Evolutionary conservation across 495 filamentous ascomycete genomes (phyloP).

Genomic region (Umbilicaria muhlenbergii): DNA sequence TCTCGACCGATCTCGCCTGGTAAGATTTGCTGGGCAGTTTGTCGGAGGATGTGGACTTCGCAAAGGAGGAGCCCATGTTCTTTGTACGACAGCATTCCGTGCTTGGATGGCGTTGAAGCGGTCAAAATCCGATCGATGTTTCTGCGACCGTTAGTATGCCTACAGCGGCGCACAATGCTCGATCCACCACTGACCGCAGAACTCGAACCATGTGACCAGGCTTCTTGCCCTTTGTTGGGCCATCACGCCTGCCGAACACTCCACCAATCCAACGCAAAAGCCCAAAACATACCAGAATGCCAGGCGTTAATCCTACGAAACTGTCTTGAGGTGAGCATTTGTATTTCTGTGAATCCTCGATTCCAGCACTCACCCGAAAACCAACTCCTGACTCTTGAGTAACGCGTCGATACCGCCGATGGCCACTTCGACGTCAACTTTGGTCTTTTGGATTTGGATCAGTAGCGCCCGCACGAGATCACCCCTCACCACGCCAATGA

Average conservation of each 20-base stretch:
- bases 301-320: constrained; percentile 83
- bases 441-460: constrained; percentile 96
- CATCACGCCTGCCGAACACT: constrained; percentile 48
- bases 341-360: background rate
- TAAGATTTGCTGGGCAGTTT: constrained; percentile 44
- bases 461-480: constrained; percentile 82
- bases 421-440: constrained; percentile 93
- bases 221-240: constrained; percentile 40
- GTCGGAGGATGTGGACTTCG: constrained; percentile 66
- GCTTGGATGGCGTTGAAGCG: constrained; percentile 41
- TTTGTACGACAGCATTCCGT: constrained; percentile 64
- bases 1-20: constrained; percentile 58
- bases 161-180: background rate
- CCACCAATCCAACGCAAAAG: constrained; percentile 53
- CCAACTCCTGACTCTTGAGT: constrained; percentile 87
- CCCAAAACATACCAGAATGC: constrained; percentile 70
- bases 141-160: constrained; percentile 16
- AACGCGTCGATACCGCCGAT: constrained; percentile 86
- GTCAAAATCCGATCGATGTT: constrained; percentile 75
- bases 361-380: constrained; percentile 51
- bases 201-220: constrained; percentile 53
- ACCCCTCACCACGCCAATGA: constrained; percentile 63
- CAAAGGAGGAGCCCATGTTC: constrained; percentile 82
- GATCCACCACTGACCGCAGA: constrained; percentile 36
- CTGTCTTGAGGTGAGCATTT: constrained; percentile 22